Conservation (phyloP, 2,329 filamentous ascomycete species). For the Neonectria hederae region DNA sequence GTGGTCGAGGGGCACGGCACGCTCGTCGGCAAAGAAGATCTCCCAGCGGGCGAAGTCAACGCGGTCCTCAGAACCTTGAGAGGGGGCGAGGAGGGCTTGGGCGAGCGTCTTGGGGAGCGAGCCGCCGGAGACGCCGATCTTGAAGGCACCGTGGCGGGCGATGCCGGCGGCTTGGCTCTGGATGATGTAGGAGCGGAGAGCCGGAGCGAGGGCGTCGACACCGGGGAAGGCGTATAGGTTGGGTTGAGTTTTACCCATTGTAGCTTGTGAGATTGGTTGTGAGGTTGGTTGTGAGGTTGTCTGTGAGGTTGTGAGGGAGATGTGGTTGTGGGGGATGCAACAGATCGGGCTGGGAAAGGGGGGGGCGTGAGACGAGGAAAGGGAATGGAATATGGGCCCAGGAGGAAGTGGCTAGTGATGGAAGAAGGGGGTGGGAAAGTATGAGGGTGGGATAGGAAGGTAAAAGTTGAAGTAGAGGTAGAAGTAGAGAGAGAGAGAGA, state of each 20-base stretch:
- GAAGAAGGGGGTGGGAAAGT: neutral
- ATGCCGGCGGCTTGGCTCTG: constrained; percentile 83
- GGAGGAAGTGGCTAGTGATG: neutral
- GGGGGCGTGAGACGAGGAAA: neutral
- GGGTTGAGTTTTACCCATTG: constrained; percentile 66
- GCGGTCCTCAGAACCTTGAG: constrained; percentile 64
- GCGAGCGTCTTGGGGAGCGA: constrained; percentile 90
- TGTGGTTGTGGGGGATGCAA: neutral
- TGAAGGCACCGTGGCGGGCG: constrained; percentile 83
- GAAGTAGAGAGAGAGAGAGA: neutral
- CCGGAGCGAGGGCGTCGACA: constrained; percentile 74
- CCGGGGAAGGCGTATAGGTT: constrained; percentile 84
- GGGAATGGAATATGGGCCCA: neutral
- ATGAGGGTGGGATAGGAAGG: neutral
- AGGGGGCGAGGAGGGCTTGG: constrained; percentile 76
- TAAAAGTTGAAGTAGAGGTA: neutral
- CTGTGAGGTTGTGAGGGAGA: constrained; percentile 23
- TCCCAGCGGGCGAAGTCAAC: constrained; percentile 90
- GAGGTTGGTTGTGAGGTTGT: constrained; percentile 1
- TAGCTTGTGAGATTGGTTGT: constrained; percentile 30
- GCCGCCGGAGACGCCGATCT: constrained; percentile 91
- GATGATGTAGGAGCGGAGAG: constrained; percentile 84
- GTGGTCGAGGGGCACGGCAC: constrained; percentile 90
- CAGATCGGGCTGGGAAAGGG: neutral
- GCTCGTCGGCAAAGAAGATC: constrained; percentile 98